Conservation (phyloP, 116 monocot species). For the Iris pallida region DNA sequence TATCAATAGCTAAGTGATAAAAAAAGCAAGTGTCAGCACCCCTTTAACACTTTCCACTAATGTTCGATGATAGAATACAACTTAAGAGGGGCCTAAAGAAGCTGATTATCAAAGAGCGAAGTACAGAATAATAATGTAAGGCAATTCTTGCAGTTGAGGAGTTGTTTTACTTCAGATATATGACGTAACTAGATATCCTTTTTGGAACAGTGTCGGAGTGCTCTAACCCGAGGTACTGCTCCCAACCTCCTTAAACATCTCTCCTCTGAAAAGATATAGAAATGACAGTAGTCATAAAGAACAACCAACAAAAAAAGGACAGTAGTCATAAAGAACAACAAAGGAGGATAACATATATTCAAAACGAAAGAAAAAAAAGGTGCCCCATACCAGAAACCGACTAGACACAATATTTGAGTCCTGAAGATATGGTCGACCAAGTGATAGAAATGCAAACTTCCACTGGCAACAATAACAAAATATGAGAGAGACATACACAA, state of each 20-base stretch:
- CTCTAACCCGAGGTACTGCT: conserved; percentile 97
- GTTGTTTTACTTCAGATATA: no score
- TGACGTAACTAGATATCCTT: no score
- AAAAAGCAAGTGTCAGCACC: no score
- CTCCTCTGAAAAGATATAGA: conserved; percentile 44
- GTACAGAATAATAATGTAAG: no score
- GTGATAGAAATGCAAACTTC: conserved; percentile 83
- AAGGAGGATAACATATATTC: not conserved
- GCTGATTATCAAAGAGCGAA: no score
- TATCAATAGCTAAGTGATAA: no score
- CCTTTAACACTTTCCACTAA: no score
- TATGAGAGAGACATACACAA: not conserved
- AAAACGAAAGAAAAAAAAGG: not conserved
- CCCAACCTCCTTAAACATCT: conserved; percentile 99
- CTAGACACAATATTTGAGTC: conserved; percentile 66
- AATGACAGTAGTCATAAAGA: no score
- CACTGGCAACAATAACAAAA: conserved; percentile 34
- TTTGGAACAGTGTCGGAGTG: conserved; percentile 90
- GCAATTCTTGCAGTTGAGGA: no score
- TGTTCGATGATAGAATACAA: no score
- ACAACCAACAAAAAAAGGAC: no score
- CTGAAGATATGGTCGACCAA: conserved; percentile 76
- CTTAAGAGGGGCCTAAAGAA: no score
- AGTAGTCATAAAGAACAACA: not conserved
- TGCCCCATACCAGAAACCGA: conserved; percentile 59